phyloP scores from a whole-genome alignment of 768 basidiomycete genomes.

The Suillus occidentalis region DNA sequence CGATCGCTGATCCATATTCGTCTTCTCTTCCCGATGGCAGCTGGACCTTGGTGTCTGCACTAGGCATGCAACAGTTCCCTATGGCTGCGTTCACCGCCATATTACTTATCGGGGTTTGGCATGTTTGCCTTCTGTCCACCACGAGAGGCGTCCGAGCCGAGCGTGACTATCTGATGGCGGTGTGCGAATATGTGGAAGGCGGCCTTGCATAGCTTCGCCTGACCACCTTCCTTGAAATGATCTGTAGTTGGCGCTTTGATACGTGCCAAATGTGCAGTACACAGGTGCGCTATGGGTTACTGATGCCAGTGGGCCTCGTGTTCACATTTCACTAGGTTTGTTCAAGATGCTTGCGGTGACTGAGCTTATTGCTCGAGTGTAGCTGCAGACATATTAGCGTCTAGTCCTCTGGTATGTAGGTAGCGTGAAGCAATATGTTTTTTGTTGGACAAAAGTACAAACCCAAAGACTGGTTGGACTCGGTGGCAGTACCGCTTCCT shows the following conservation, averaged over 20 bases:
- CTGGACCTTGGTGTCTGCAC: background rate
- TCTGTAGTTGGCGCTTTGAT: background rate
- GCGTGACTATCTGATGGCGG: background rate
- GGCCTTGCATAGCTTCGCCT: background rate
- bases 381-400: slow-evolving; percentile 3
- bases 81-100: slow-evolving; percentile 4
- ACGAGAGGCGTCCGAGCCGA: background rate
- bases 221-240: background rate
- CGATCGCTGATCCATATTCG: slow-evolving; percentile 1
- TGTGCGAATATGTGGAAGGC: slow-evolving; percentile 1
- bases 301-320: background rate
- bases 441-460: background rate
- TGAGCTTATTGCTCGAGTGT: background rate
- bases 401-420: slow-evolving; percentile 1
- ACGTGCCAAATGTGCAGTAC: background rate
- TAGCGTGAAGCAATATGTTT: slow-evolving; percentile 2
- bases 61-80: background rate
- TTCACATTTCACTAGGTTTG: background rate
- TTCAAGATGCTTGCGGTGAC: background rate
- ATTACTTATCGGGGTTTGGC: background rate
- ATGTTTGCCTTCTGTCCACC: background rate
- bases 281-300: background rate
- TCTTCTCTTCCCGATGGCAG: background rate
- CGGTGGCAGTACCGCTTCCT: background rate
- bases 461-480: background rate